Base-by-base conservation (phyloP, 371 early-diverging fungal genomes). In the Apophysomyces variabilis region DNA sequence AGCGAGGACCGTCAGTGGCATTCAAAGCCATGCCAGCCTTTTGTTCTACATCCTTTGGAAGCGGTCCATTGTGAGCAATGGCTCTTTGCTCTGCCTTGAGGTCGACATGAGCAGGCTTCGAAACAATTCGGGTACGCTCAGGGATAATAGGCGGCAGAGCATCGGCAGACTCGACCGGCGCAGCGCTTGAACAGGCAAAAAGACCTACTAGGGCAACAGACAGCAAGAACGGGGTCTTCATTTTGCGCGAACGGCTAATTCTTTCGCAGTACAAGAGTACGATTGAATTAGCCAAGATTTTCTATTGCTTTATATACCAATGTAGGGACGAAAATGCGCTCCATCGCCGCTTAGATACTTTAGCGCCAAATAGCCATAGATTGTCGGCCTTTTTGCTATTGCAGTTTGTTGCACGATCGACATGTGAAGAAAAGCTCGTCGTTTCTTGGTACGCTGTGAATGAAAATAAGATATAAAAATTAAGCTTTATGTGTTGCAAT, bases 1-100 rank as follows among this genome's bases (percentile, higher is more conserved):
- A 50, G 5, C n/a, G 18, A n/a, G 54, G 54, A 9, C 54, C 54
- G 0, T 16, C 21, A 1, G 54, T 50, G n/a, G 54, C 54, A 21
- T 50, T 21, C 18, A 50, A 26, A 21, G 54, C 54, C 16, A 50
- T 21, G 21, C 54, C 54, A 32, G 21, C 54, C 54, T 50, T 50
- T 5, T 50, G 54, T 7, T 50, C 54, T 26, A 21, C 9, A 21
- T 21, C 54, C 21, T 16, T 11, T 16, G 54, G 54, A n/a, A 50
- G 21, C 21, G 16, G 4, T 4, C 54, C 54, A 21, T 50, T 50
- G 32, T 50, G 54, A 3, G 5, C 8, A n/a, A 50, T 50, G 21
- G 54, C 54, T 50, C 54, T 50, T 21, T 50, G 21, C 21, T 50
- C 54, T 4, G 54, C 54, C 4, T 50, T n/a, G 54, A 50, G 54